Conservation (phyloP, 176 grass and related monocot genomes). For the Luzula sylvatica region DNA sequence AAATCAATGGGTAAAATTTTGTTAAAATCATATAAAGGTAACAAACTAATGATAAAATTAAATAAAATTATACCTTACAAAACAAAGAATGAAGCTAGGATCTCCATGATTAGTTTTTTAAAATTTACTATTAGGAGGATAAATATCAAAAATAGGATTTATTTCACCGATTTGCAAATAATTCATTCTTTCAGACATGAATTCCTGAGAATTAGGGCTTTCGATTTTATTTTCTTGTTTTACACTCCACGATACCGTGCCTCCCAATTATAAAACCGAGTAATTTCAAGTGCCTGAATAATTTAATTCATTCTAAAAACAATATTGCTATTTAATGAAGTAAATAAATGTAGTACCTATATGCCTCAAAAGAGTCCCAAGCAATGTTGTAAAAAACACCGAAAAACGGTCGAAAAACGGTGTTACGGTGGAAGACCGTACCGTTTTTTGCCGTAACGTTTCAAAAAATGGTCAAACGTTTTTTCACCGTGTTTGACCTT, state of each 20-base stretch:
- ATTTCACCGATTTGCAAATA: slow-evolving; percentile 33
- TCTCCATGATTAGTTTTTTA: slow-evolving; percentile 59
- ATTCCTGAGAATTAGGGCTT: slow-evolving; percentile 17
- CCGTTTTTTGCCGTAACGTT: no score
- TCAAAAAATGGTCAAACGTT: no score
- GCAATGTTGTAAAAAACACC: no score
- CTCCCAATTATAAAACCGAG: slow-evolving; percentile 77
- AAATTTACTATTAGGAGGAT: slow-evolving; percentile 82
- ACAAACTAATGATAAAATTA: neutral
- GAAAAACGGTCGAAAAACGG: no score
- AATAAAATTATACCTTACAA: slow-evolving; percentile 40
- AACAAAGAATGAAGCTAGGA: slow-evolving; percentile 51
- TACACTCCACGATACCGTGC: slow-evolving; percentile 48
- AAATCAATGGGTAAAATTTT: no score
- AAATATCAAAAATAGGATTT: slow-evolving; percentile 47
- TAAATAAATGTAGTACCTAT: slow-evolving; percentile 14
- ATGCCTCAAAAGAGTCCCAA: slow-evolving; percentile 58
- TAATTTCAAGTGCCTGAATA: slow-evolving; percentile 58
- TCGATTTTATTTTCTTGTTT: slow-evolving; percentile 23
- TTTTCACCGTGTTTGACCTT: no score
- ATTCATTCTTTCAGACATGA: slow-evolving; percentile 33
- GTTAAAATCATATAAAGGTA: neutral
- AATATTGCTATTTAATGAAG: no score
- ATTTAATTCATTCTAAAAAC: neutral
- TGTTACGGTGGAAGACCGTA: no score